Evolutionary conservation across 2,329 filamentous ascomycete genomes (phyloP), one percentile per base, ranked within the genome.

Genomic region (Calonectria honghensis): DNA sequence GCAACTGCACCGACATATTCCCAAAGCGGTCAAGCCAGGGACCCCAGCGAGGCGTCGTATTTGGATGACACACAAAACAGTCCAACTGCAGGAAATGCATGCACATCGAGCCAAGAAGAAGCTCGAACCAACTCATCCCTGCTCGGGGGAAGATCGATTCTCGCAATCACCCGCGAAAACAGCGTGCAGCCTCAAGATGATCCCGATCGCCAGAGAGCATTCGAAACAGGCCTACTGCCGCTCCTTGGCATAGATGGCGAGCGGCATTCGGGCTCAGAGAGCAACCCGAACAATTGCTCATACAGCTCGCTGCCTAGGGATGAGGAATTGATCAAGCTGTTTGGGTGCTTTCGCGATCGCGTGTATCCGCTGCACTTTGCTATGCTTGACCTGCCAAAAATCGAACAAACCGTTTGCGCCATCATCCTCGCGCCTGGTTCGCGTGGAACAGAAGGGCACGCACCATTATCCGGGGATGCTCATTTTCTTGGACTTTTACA

Each of bases 181-280:
- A 63, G 32, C 20, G 29, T 64, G 6, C 73, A 72, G 6, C 73
- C 52, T 9, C 65, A 51, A 27, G 41, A 68, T 29, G 61, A 72
- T 10, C 67, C 72, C 48, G 73, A 75, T 10, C 76, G 76, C 0
- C 66, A 70, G 13, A 41, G 32, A 1, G 77, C 73, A 0, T 78
- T 79, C n/a, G 73, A 79, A 63, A 70, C 70, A 1, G 78, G 76
- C 3, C 69, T 79, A 2, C 50, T 78, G 13, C 77, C 75, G 2
- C 73, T 79, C 0, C 27, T 78, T 1, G 77, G 77, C 20, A 73
- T 72, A n/a, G 69, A 71, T 11, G 45, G 29, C 27, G 20, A 69
- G 9, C 41, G 39, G 13, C 37, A 50, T 37, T 27, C 24, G 11
- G n/a, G 50, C 37, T 39, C 31, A 11, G 35, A 51, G 37, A 29